Percentiles rank a stretch among this genome's conserved stretches.
Conservation (phyloP, 176 grass and related monocot species). For the Avena insularis region DNA sequence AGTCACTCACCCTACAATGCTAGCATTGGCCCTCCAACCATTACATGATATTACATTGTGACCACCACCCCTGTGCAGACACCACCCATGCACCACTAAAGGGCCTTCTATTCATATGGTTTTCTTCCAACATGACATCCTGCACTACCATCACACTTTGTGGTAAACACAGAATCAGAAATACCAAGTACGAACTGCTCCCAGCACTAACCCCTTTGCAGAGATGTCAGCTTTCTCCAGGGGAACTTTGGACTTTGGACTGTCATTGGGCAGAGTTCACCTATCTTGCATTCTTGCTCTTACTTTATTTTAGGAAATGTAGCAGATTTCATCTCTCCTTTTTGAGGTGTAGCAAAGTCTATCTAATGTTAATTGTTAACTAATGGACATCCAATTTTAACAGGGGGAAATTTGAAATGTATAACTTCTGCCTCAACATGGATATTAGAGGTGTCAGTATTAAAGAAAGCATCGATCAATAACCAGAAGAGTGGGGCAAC, state of each 20-base stretch:
- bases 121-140: not conserved
- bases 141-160: not conserved
- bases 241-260: slow-evolving; percentile 22
- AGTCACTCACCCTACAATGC: not conserved
- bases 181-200: not conserved
- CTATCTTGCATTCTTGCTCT: not conserved
- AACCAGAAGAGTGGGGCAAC: not conserved
- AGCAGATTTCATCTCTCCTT: not conserved
- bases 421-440: not conserved
- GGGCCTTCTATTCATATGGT: not conserved
- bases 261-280: not conserved
- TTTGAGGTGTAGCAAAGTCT: not conserved
- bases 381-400: not conserved
- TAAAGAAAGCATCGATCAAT: slow-evolving; percentile 1
- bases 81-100: not conserved
- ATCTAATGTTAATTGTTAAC: not conserved
- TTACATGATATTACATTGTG: not conserved
- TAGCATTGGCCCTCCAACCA: not conserved
- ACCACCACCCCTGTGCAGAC: not conserved
- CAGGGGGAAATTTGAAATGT: not conserved
- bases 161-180: not conserved
- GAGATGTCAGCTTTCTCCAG: not conserved
- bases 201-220: not conserved
- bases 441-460: not conserved
- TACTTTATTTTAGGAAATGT: not conserved